Evolutionary conservation across 768 basidiomycete genomes (phyloP), one percentile per base, ranked within the genome.

Genomic region (Auriscalpium vulgare): DNA sequence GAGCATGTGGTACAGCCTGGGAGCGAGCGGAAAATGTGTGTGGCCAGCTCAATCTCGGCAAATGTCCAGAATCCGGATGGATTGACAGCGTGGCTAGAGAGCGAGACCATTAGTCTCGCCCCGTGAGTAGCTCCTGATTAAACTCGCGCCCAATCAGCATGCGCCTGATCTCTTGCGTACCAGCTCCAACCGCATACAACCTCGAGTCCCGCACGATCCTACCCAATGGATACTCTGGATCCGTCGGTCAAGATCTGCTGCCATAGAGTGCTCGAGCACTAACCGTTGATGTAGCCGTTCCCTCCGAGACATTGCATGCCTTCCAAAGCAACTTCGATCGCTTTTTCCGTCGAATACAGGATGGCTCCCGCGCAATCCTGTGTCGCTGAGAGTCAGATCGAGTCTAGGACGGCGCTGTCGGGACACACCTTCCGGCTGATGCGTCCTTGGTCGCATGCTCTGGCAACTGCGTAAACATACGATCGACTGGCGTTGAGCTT

Each of bases 331-430:
- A 97, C 91, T 68, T 97, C 91, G 21, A 95, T 84, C 23, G 92
- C 88, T 64, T 84, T 87, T 65, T 97, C 95, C 0, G 93, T 93
- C 17, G 92, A 90, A 70, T 95, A 95, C 47, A 97, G 67, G 57
- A 97, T 97, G 2, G 91, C 91, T 16, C 93, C 94, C 9, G 95
- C 95, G 63, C 95, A 97, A 66, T 97, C 95, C 92, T 94, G 29
- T 29, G 29, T 29, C 7, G 29, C 29, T 2, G 29, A 29, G 29
- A 29, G 29, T 29, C 29, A 29, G 7, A 29, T 5, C 29, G 29
- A 29, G 29, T 7, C 29, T 29, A 29, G 29, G 7, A 29, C 29
- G 29, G 29, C 38, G 36, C 14, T 40, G 16, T 17, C 23, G 43
- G 29, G 50, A 76, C 84, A 63, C 68, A 92, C 91, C 68, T 81